Evolutionary conservation across 495 filamentous ascomycete genomes (phyloP).

Genomic region (Hypoxylon perforatum): DNA sequence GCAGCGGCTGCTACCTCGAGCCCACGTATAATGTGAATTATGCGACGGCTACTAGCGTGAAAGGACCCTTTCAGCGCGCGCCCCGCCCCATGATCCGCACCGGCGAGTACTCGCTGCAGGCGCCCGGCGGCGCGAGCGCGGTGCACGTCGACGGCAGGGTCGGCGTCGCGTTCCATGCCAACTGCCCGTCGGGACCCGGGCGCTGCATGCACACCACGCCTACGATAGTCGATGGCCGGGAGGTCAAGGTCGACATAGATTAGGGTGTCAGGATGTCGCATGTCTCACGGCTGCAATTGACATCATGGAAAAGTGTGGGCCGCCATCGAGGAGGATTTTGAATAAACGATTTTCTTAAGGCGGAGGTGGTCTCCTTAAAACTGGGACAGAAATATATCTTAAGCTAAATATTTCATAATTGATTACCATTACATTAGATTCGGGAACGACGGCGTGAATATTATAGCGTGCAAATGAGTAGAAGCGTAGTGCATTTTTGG

Average conservation of each 20-base stretch:
- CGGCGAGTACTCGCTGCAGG: slow-evolving; percentile 55
- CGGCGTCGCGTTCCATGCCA: slow-evolving; percentile 63
- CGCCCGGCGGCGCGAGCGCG: slow-evolving; percentile 64
- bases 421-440: slow-evolving; percentile 4
- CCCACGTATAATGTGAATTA: slow-evolving; percentile 64
- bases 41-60: slow-evolving; percentile 55
- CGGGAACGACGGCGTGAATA: slow-evolving; percentile 7
- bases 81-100: slow-evolving; percentile 52
- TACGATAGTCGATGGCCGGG: slow-evolving; percentile 18
- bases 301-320: too few species aligned
- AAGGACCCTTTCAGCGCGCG: slow-evolving; percentile 58
- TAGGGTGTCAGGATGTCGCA: background rate
- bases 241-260: slow-evolving; percentile 23
- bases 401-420: slow-evolving; percentile 7
- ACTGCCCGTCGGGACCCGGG: slow-evolving; percentile 56
- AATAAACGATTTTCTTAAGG: too few species aligned
- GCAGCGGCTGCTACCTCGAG: slow-evolving; percentile 64
- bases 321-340: too few species aligned
- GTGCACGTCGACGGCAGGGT: slow-evolving; percentile 54
- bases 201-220: slow-evolving; percentile 49
- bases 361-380: background rate
- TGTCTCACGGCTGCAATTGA: too few species aligned
- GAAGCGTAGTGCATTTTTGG: slow-evolving; percentile 12
- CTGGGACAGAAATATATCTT: background rate
- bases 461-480: slow-evolving; percentile 13